Conservation (phyloP, 257 asterid genomes). For the Nicotiana paniculata region DNA sequence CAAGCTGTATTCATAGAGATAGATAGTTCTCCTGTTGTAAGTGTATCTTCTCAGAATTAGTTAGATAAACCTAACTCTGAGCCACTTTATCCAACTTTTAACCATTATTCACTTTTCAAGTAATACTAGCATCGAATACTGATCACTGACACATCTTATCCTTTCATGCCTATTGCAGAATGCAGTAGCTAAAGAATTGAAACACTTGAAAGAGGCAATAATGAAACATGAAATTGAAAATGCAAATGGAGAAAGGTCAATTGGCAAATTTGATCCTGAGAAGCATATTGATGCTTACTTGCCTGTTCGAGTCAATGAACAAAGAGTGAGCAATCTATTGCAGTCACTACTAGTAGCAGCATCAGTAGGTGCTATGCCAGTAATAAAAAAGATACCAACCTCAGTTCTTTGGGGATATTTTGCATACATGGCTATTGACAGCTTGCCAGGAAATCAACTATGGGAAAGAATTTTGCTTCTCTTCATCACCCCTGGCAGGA, state of each 20-base stretch:
- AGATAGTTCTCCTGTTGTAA: constrained; percentile 41
- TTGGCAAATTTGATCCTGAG: constrained; percentile 34
- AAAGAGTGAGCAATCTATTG: constrained; percentile 54
- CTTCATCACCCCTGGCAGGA: constrained; percentile 41
- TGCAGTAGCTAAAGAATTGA: constrained; percentile 33
- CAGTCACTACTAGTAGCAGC: constrained; percentile 48
- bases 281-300: constrained; percentile 39
- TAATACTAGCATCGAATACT: neutral
- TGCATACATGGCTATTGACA: constrained; percentile 66
- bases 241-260: constrained; percentile 6
- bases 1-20: constrained; percentile 47
- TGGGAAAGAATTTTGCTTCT: constrained; percentile 54
- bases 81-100: neutral
- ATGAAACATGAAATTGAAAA: constrained; percentile 27
- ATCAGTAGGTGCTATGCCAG: constrained; percentile 45
- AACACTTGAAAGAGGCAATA: constrained; percentile 45
- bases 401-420: constrained; percentile 67
- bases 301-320: constrained; percentile 65
- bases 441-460: constrained; percentile 55
- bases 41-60: constrained; percentile 2
- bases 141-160: too few species aligned
- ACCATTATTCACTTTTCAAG: neutral
- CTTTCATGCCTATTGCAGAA: constrained; percentile 18
- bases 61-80: neutral
- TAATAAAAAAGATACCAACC: constrained; percentile 46